These are phyloP conservation scores for Strobilomyces dryophilus DNA, from an alignment of 768 basidiomycete species.

Conservation along the genomic window DNA sequence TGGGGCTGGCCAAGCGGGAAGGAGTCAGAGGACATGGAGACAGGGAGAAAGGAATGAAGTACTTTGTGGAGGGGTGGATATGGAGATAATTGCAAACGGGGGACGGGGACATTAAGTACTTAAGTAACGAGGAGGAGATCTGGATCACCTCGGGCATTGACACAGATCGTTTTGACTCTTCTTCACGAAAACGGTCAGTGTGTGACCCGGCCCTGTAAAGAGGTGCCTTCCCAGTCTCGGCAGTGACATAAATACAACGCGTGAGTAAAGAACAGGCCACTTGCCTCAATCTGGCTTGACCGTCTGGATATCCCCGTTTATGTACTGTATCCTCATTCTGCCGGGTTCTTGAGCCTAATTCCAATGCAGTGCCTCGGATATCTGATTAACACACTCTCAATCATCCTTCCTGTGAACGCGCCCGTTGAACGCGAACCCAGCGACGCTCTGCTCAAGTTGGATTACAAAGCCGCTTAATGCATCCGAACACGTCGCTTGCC, in stretches of 20 bases:
- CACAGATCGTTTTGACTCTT: constrained; percentile 29
- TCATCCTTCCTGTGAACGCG: constrained; percentile 23
- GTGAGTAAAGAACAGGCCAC: constrained; percentile 28
- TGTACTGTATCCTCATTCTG: constrained; percentile 3
- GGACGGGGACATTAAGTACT: constrained; percentile 61
- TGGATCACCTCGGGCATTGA: constrained; percentile 44
- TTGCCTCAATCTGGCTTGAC: constrained; percentile 24
- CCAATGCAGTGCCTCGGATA: constrained; percentile 36
- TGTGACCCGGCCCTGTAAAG: constrained; percentile 31
- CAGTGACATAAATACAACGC: constrained; percentile 34
- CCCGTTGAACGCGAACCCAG: constrained; percentile 20
- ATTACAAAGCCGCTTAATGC: constrained; percentile 9
- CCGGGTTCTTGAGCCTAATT: constrained; percentile 34
- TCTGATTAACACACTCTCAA: constrained; percentile 31
- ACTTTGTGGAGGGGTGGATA: constrained; percentile 47
- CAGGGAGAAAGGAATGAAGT: constrained; percentile 32
- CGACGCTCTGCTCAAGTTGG: constrained; percentile 8
- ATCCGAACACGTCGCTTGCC: constrained; percentile 7
- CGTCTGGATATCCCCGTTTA: constrained; percentile 21
- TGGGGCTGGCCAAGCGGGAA: constrained; percentile 60
- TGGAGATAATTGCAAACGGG: constrained; percentile 36
- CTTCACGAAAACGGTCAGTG: constrained; percentile 33
- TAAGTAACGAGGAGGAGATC: constrained; percentile 34
- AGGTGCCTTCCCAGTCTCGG: constrained; percentile 32
- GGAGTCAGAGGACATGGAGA: constrained; percentile 51